phyloP scores from a whole-genome alignment of 169 alveolate species.

The Theileria sp. region DNA sequence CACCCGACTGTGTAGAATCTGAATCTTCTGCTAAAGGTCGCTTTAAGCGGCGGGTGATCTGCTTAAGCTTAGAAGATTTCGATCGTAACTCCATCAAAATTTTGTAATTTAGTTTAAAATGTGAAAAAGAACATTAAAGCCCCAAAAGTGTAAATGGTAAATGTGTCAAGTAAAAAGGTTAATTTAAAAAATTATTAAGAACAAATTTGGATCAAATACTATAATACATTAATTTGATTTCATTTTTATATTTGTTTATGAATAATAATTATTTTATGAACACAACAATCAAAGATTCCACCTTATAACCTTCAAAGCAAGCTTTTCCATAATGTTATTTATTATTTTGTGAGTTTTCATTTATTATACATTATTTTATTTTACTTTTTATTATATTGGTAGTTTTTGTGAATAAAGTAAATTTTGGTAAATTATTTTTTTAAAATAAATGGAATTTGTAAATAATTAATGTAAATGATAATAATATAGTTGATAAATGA shows the following conservation, averaged over 20 bases:
- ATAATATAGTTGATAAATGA: not conserved
- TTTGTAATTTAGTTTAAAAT: not conserved
- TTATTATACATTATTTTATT: too few relatives aligned
- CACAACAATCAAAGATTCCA: constrained; percentile 18
- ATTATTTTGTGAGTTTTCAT: not conserved
- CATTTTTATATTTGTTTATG: not conserved
- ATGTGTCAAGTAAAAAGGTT: not conserved
- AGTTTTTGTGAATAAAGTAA: not conserved
- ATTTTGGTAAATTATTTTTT: not conserved
- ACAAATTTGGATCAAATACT: not conserved
- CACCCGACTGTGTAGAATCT: constrained; percentile 15
- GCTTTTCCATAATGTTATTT: not conserved
- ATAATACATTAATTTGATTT: not conserved
- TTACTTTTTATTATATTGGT: not conserved
- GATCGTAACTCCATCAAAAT: not conserved
- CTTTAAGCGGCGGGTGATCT: not conserved
- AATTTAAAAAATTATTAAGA: too few relatives aligned
- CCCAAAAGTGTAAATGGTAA: not conserved
- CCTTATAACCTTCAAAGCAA: not conserved
- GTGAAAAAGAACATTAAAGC: not conserved
- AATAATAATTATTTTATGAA: not conserved
- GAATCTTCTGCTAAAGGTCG: not conserved
- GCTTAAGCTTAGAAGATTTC: not conserved
- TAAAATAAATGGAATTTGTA: not conserved
- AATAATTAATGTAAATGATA: not conserved